phyloP scores from a whole-genome alignment of 768 basidiomycete species.

The Lactarius hatsudake region DNA sequence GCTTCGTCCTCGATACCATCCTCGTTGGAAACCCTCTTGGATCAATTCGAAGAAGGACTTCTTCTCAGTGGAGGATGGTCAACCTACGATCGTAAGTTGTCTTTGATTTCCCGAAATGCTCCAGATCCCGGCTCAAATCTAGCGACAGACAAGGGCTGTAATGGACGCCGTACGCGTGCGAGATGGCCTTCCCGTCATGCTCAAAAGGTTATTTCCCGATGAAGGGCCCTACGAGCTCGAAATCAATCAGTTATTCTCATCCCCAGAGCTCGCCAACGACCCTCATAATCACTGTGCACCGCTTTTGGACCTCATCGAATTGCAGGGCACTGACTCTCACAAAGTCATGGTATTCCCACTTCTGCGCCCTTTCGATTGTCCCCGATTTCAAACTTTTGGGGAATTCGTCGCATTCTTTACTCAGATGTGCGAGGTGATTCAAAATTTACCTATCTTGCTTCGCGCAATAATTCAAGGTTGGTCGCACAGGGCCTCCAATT shows the following conservation, averaged over 20 bases:
- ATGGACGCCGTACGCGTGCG: slow-evolving; percentile 18
- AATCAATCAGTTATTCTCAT: slow-evolving; percentile 13
- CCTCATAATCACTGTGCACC: slow-evolving; percentile 33
- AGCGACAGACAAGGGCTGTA: slow-evolving; percentile 16
- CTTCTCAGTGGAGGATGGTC: slow-evolving; percentile 17
- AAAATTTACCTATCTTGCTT: not conserved
- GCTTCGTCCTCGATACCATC: slow-evolving; percentile 24
- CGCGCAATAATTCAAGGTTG: not conserved
- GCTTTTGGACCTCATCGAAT: slow-evolving; percentile 29
- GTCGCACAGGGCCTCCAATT: slow-evolving; percentile 29
- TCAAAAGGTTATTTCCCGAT: slow-evolving; percentile 11
- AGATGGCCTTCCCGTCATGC: slow-evolving; percentile 17
- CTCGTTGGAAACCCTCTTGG: slow-evolving; percentile 20
- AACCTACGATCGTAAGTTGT: slow-evolving; percentile 16
- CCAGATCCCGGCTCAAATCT: not conserved
- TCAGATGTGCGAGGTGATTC: slow-evolving; percentile 38
- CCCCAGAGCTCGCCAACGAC: slow-evolving; percentile 28
- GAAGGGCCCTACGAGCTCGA: slow-evolving; percentile 20
- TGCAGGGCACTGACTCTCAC: slow-evolving; percentile 17
- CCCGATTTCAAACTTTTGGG: slow-evolving; percentile 36
- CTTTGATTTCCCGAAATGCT: not conserved
- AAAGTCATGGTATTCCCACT: slow-evolving; percentile 37
- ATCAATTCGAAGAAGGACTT: slow-evolving; percentile 5
- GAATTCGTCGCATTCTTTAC: slow-evolving; percentile 37
- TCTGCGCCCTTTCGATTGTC: slow-evolving; percentile 32